These are phyloP conservation scores for Leptographium radiaticola DNA, from an alignment of 2,329 filamentous ascomycete species.

Conservation along the genomic window DNA sequence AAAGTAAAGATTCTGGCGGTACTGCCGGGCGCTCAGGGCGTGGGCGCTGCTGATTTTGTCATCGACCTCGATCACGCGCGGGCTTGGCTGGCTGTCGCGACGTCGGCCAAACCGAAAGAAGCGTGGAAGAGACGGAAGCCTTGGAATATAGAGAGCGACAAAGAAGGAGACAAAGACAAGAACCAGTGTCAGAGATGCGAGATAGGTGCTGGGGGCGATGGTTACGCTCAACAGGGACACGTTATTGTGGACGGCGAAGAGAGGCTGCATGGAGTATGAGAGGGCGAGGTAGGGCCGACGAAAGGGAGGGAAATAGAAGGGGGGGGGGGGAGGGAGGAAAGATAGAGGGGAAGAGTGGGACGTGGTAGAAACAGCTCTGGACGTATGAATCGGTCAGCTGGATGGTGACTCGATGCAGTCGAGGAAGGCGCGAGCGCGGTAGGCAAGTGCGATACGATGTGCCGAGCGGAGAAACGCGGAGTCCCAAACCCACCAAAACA, in stretches of 20 bases:
- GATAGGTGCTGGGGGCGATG: conserved; percentile 44
- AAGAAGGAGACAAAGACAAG: conserved; percentile 40
- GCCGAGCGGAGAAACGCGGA: too few species aligned
- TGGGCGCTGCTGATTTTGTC: conserved; percentile 6
- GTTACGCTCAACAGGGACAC: conserved; percentile 46
- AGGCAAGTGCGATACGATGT: neutral
- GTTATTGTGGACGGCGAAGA: conserved; percentile 48
- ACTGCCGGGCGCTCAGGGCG: neutral
- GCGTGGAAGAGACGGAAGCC: conserved; percentile 11
- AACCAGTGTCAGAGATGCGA: conserved; percentile 35
- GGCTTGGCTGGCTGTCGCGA: conserved; percentile 5
- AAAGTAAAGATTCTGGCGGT: neutral
- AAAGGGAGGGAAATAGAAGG: neutral
- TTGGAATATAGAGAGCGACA: conserved; percentile 33
- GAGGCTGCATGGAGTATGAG: conserved; percentile 34
- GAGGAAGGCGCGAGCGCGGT: neutral
- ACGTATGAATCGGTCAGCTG: neutral
- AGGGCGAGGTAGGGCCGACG: neutral
- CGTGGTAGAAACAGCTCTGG: neutral
- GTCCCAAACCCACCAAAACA: too few species aligned
- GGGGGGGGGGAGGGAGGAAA: neutral
- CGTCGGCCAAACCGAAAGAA: conserved; percentile 13
- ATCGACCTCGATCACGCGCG: conserved; percentile 6
- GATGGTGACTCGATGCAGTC: neutral
- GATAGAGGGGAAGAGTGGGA: neutral